Base-by-base conservation (phyloP, 2,329 filamentous ascomycete species). In the Phaeosphaeria sp. region DNA sequence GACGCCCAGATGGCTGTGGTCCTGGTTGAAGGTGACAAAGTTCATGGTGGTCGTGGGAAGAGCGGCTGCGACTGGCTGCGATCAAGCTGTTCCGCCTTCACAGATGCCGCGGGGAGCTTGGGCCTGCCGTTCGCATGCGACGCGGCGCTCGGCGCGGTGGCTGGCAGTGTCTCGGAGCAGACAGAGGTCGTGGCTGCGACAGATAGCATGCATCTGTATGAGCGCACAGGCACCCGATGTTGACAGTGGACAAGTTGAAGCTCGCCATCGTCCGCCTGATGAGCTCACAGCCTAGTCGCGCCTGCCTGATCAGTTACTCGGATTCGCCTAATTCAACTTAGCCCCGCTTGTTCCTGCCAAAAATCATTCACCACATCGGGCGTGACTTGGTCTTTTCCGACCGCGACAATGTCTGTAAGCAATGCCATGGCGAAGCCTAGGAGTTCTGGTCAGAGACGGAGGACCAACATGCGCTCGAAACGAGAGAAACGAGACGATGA, bases 21-120 rank as follows among this genome's bases (percentile, higher is more conserved):
- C 95, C 83, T 99, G 95, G 80, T 99, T 99, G 81, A 98, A 99
- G 43, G 94, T 97, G 72, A 99, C 92, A 81, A 96, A 99, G 80
- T 99, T 99, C 83, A 98, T 92, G 44, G 67, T 67, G 49, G 88
- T 56, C 62, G 66, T 69, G 43, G 46, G 50, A 22, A 56, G 18
- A 36, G 41, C 51, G 46, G 51, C 18, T 50, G 60, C 20, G 58
- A 47, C 18, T 39, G 17, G 51, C 52, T n/a, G 46, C 41, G 46
- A 47, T 36, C 53, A 47, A 47, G 46, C 27, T 58, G 27, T 51
- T 50, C 50, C 42, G 53, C 59, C 50, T 60, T 44, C 54, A 30
- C 5, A 49, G 55, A 53, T 55, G 58, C 50, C 48, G 48, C 11
- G 23, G 46, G 63, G 41, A 69, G 69, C 71, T 71, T 63, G 64